Evolutionary conservation across 2,329 filamentous ascomycete species (phyloP), one percentile per base, ranked within the genome.

Genomic region (Thermomyces lanuginosus): DNA sequence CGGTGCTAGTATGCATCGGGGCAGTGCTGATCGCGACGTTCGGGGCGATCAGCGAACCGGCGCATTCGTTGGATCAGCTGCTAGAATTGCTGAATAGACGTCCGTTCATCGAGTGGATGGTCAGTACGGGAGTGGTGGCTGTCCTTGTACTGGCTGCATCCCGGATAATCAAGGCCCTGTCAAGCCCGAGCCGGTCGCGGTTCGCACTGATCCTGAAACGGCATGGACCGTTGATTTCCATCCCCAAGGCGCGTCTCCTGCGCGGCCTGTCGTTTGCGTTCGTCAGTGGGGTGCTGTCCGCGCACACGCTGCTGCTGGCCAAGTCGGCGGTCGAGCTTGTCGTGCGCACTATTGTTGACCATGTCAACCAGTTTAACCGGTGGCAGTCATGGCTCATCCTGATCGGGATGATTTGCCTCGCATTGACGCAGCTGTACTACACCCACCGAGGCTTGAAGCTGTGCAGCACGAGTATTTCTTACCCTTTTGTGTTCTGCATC

Each of bases 321-420:
- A 98, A 98, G 55, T 92, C 84, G 16, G 86, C 89, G 6, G 89
- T 98, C 28, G 89, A 98, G 58, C 64, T 98, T 20, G 65, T 98
- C 27, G 82, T 98, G 31, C 66, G 73, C 42, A 95, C 89, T 3
- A 68, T 91, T 21, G 64, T 84, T 23, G 83, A 92, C 47, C 69
- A 77, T 35, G 68, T 75, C 40, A 98, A 98, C 47, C 82, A 98
- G 56, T 98, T 98, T 53, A 75, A 83, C 34, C 76, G 80, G 39
- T 95, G 86, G 78, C 76, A 93, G 51, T 84, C 86, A 1, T 98
- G 86, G 84, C 67, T 78, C 36, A 84, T 95, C 30, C 66, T 98
- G 2, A 54, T 92, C 12, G 76, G 72, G 5, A 74, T 98, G 27
- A 64, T 93, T 32, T 63, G 66, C 3, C 64, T 95, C 34, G 86